Evolutionary conservation across 2,329 filamentous ascomycete genomes (phyloP), one percentile per base, ranked within the genome.

Genomic region (Westerdykella sp.): DNA sequence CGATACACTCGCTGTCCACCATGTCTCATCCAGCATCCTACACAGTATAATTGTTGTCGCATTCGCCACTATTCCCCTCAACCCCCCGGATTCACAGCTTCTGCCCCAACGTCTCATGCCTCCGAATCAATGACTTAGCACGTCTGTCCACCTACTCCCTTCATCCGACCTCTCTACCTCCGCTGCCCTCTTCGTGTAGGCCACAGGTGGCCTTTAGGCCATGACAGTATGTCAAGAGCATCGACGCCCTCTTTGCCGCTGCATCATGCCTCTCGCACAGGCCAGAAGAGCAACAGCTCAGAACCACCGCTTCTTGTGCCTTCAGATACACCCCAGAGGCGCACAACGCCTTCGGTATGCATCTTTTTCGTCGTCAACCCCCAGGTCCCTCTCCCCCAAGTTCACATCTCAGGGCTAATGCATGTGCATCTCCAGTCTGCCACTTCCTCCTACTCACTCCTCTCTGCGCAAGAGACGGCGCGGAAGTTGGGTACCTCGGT

Each of bases 401-500:
- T 37, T 41, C 23, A 42, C 28, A 34, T 39, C 30, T 48, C 51
- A 60, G 35, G 39, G 49, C 54, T 53, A 48, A 51, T 47, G 43
- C 25, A 23, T 22, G 43, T 42, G 39, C 28, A 43, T 43, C 46
- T 42, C 47, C 59, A 61, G 57, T 64, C 51, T 55, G 67, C 73
- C 56, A 75, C 72, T 42, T 68, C 72, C 22, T 63, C 69, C 32
- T 82, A 79, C 60, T 79, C 80, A 37, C 71, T 79, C 59, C 78
- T 96, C 62, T 84, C 82, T n/a, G 77, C 84, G 15, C 76, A 83
- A 60, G 85, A 95, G 68, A 84, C 86, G 10, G 89, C 88, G 36
- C 75, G 82, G 42, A 81, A 80, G 51, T 73, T 97, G 42, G 77
- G 83, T 51, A 94, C 91, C 4, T 96, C 90, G n/a, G 73, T 95